Evolutionary conservation across 1,284 basidiomycete genomes (phyloP), one percentile per base, ranked within the genome.

Genomic region (Sporisorium reilianum): DNA sequence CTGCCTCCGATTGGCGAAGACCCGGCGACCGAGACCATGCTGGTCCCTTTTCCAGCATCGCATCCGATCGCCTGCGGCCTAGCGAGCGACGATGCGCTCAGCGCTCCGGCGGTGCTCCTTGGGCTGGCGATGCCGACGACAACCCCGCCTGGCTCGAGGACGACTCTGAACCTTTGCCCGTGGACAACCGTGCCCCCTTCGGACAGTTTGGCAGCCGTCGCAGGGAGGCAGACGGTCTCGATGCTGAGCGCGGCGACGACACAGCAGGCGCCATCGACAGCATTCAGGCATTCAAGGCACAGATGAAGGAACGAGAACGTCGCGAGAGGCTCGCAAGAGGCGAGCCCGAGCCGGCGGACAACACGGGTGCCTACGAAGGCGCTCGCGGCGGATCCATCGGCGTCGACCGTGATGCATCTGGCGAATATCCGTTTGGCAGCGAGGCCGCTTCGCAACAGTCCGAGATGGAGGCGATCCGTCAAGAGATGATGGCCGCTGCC

Each of bases 141-240:
- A 92, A 93, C 80, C 93, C 93, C 22, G 93, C 93, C 18, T 94
- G 93, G 93, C 93, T 94, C 92, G 92, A 93, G 73, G 90, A 92
- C n/a, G 93, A 93, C 80, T 64, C 64, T 5, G 71, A 74, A 18
- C 55, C 65, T 4, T 34, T 74, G 30, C 71, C 71, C 4, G 62
- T 74, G 9, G 71, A 74, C 65, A 68, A 74, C 32, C 64, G 71
- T 28, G 71, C 71, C 44, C 71, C 71, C 2, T 74, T 74, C 25
- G 71, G 71, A 11, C 71, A 74, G 32, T 74, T 74, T 20, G 71
- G 88, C 92, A 69, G 64, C 58, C 64, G 64, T 46, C 58, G 73
- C 22, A 61, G 38, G 22, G 68, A 72, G 8, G 50, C 42, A 4
- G 64, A 62, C 38, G 70, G 58, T 23, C 34, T 51, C 23, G 55